Evolutionary conservation across 208 protist species (phyloP).

Genomic region (Wallacemonas sp.): DNA sequence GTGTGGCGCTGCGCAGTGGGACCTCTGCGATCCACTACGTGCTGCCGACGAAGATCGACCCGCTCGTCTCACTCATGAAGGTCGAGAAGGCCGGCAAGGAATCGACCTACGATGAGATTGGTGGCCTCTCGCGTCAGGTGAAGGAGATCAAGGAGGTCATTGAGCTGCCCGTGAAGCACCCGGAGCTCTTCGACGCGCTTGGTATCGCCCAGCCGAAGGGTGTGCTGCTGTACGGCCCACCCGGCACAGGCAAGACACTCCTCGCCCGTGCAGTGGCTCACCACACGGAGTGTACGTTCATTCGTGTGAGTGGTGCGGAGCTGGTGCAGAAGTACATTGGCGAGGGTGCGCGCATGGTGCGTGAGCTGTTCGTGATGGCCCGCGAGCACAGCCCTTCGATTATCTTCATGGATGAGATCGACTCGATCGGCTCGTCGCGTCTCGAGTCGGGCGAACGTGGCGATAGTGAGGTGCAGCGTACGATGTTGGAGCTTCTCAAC

Average conservation of each 20-base stretch:
- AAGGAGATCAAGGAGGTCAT: conserved; percentile 93
- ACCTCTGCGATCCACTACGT: conserved; percentile 98
- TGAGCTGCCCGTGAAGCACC: conserved; percentile 93
- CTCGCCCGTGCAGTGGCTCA: conserved; percentile 98
- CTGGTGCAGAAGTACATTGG: conserved; percentile 99
- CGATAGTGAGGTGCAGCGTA: conserved; percentile 99
- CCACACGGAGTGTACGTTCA: conserved; percentile 99
- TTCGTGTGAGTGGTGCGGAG: conserved; percentile 99
- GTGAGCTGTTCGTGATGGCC: conserved; percentile 99
- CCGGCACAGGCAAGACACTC: conserved; percentile 98
- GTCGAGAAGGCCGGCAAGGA: conserved; percentile 99
- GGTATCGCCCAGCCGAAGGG: conserved; percentile 99
- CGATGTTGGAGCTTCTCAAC: conserved; percentile 99
- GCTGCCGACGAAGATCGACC: conserved; percentile 98
- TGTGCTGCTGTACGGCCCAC: conserved; percentile 98
- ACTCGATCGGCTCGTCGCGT: conserved; percentile 97
- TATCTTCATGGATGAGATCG: conserved; percentile 99
- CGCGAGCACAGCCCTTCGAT: conserved; percentile 99
- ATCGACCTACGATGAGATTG: conserved; percentile 99
- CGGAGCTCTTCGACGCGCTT: conserved; percentile 99
- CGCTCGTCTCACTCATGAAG: conserved; percentile 99
- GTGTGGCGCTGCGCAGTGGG: conserved; percentile 98
- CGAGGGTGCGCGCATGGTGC: conserved; percentile 99
- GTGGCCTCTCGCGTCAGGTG: conserved; percentile 99
- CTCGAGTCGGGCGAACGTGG: conserved; percentile 88